Evolutionary conservation across 2,329 filamentous ascomycete genomes (phyloP).

Genomic region (Cytospora paraplurivora): DNA sequence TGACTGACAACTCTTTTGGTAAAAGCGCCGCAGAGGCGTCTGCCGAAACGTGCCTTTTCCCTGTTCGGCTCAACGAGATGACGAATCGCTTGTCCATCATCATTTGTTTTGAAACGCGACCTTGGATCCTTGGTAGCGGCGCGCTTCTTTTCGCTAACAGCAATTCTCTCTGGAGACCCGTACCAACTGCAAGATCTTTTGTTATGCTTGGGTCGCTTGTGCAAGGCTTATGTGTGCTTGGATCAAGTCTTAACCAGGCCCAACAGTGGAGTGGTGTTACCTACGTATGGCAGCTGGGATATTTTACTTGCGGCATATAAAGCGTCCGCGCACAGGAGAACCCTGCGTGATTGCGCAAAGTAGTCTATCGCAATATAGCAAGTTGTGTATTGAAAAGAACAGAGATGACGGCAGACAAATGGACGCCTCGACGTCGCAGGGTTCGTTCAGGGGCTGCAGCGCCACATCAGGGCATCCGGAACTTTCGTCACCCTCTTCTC

Average conservation of each 20-base stretch:
- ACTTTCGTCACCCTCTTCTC: too few relatives aligned
- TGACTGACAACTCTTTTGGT: not conserved
- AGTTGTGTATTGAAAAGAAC: not conserved
- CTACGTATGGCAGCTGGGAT: conserved; percentile 11
- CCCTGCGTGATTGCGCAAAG: too few relatives aligned
- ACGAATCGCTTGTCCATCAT: conserved; percentile 21
- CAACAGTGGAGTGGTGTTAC: conserved; percentile 10
- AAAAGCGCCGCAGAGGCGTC: not conserved
- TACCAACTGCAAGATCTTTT: conserved; percentile 5
- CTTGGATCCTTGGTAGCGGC: not conserved
- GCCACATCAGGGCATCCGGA: too few relatives aligned
- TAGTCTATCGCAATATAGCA: too few relatives aligned
- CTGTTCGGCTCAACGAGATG: conserved; percentile 8
- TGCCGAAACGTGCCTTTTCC: conserved; percentile 1
- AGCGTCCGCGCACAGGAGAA: not conserved
- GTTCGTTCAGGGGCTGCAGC: too few relatives aligned
- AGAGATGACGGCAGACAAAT: too few relatives aligned
- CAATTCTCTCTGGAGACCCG: conserved; percentile 1
- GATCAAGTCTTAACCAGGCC: conserved; percentile 7
- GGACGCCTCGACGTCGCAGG: too few relatives aligned
- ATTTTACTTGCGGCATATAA: not conserved
- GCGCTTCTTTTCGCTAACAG: not conserved
- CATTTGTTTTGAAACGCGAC: conserved; percentile 26
- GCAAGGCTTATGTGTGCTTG: conserved; percentile 4
- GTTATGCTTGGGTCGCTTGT: not conserved